phyloP scores from a whole-genome alignment of 2,329 filamentous ascomycete species.

The Fusarium beomiforme region DNA sequence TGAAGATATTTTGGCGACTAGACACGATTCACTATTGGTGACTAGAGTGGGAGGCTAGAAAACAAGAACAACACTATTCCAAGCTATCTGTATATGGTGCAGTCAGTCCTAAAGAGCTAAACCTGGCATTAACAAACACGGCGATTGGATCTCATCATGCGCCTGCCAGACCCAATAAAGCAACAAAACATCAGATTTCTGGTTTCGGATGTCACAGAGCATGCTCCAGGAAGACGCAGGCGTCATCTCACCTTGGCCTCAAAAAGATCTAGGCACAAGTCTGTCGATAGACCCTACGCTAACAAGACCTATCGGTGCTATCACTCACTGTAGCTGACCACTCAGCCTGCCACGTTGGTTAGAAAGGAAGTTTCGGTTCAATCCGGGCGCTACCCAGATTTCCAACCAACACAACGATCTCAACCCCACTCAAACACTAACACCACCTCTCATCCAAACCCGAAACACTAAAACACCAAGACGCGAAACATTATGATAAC shows the following conservation, averaged over 20 bases:
- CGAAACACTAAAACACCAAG: constrained; percentile 36
- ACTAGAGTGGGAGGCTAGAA: neutral
- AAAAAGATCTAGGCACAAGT: constrained; percentile 3
- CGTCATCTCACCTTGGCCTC: constrained; percentile 21
- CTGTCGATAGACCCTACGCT: constrained; percentile 1
- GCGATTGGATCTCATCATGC: constrained; percentile 31
- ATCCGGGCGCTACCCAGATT: constrained; percentile 32
- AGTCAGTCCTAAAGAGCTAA: constrained; percentile 1
- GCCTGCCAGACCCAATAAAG: constrained; percentile 14
- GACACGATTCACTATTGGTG: constrained; percentile 25
- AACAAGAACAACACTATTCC: neutral
- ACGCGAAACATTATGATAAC: constrained; percentile 32
- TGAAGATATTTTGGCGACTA: constrained; percentile 31
- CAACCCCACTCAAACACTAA: constrained; percentile 15
- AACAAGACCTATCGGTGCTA: constrained; percentile 15
- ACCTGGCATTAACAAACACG: constrained; percentile 12
- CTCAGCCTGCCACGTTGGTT: constrained; percentile 30
- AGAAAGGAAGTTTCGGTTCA: constrained; percentile 35
- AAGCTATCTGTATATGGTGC: neutral
- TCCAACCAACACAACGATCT: constrained; percentile 11
- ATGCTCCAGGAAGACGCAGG: neutral
- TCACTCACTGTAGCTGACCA: constrained; percentile 10
- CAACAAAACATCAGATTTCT: constrained; percentile 1
- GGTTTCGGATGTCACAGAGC: neutral
- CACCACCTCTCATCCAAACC: constrained; percentile 8